Evolutionary conservation across 306 rosid species (phyloP).

Genomic region (Pterocarpus santalinus): DNA sequence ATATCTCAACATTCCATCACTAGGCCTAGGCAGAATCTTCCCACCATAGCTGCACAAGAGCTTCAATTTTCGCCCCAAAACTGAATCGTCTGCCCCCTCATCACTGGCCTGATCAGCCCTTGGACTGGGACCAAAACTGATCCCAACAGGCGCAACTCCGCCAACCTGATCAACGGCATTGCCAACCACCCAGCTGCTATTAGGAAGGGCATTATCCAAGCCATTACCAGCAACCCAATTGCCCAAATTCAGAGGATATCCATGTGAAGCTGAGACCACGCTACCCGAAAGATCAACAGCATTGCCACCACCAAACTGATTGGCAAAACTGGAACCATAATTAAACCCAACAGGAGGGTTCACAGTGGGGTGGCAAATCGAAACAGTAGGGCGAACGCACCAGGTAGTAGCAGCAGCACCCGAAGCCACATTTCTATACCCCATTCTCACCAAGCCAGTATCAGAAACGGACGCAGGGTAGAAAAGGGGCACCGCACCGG

Average conservation of each 20-base stretch:
- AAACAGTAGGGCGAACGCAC: constrained; percentile 59
- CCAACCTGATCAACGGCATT: constrained; percentile 55
- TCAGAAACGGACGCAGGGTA: constrained; percentile 62
- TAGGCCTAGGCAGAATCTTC: constrained; percentile 87
- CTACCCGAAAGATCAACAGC: constrained; percentile 60
- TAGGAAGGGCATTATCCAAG: constrained; percentile 51
- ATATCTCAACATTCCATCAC: constrained; percentile 93
- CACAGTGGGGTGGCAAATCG: constrained; percentile 55
- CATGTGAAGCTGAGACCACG: constrained; percentile 45
- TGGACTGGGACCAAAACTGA: constrained; percentile 43
- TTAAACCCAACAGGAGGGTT: constrained; percentile 60
- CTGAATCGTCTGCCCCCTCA: constrained; percentile 73
- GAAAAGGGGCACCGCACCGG: constrained; percentile 57
- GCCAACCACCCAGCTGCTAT: constrained; percentile 45
- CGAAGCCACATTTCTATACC: constrained; percentile 69
- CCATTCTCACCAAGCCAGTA: constrained; percentile 62
- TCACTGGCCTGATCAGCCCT: constrained; percentile 67
- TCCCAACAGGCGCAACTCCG: constrained; percentile 42
- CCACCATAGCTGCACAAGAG: constrained; percentile 92
- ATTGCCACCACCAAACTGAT: constrained; percentile 55
- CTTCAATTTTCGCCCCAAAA: constrained; percentile 69
- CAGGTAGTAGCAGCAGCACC: constrained; percentile 57
- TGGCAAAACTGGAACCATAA: constrained; percentile 54
- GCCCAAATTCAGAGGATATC: constrained; percentile 59
- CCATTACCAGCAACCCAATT: constrained; percentile 53